Conservation (phyloP, 148 eudicot species). For the Cornus florida region DNA sequence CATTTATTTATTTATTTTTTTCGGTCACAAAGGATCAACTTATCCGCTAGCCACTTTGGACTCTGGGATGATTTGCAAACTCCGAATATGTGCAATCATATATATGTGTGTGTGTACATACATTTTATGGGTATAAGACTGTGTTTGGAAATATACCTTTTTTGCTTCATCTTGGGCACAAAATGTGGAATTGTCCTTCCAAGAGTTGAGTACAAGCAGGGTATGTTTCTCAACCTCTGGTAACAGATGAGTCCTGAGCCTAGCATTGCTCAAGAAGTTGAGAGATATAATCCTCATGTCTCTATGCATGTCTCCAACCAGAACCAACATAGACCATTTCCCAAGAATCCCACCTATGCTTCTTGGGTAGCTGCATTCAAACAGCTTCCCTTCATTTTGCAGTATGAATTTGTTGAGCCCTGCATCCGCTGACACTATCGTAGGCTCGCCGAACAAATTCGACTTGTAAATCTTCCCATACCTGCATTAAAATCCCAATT, state of each 20-base stretch:
- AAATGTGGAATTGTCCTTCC: slow-evolving; percentile 64
- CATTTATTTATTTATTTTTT: background rate
- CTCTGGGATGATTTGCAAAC: too few relatives aligned
- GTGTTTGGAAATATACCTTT: slow-evolving; percentile 44
- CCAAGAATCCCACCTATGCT: slow-evolving; percentile 98
- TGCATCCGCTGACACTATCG: slow-evolving; percentile 89
- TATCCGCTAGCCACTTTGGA: too few relatives aligned
- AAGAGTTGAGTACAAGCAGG: slow-evolving; percentile 62
- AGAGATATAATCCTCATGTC: slow-evolving; percentile 91
- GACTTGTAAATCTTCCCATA: slow-evolving; percentile 93
- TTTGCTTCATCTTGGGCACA: slow-evolving; percentile 97
- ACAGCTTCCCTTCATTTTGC: slow-evolving; percentile 85
- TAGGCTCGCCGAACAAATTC: slow-evolving; percentile 90
- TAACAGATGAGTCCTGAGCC: slow-evolving; percentile 74
- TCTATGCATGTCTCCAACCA: slow-evolving; percentile 93
- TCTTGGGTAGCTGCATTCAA: slow-evolving; percentile 91
- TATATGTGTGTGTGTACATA: background rate
- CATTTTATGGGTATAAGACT: too few relatives aligned
- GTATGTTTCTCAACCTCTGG: slow-evolving; percentile 80
- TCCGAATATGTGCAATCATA: too few relatives aligned
- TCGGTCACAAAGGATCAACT: too few relatives aligned
- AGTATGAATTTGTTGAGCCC: slow-evolving; percentile 75
- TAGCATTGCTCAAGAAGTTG: slow-evolving; percentile 79
- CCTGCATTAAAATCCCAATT: slow-evolving; percentile 34
- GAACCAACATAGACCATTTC: slow-evolving; percentile 95